A percentile compares a stretch with the other conserved stretches of the same genome.
These are phyloP conservation scores for Lignosus rhinocerotis DNA, from an alignment of 1,284 basidiomycete genomes.

Conservation along the genomic window DNA sequence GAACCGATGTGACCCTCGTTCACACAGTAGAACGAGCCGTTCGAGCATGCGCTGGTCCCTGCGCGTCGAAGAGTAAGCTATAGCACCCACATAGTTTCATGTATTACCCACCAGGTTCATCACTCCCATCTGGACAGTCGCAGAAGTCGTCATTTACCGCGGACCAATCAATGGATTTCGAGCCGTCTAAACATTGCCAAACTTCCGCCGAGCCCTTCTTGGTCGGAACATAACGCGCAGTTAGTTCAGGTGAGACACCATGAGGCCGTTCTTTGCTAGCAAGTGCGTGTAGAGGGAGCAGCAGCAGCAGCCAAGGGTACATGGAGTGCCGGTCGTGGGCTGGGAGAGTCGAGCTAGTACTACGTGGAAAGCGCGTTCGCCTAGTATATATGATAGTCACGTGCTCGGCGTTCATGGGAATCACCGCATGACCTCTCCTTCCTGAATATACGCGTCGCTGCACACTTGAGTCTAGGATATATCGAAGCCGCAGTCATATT, in stretches of 20 bases:
- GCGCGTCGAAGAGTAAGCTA: neutral
- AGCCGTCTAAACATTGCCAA: conserved; percentile 77
- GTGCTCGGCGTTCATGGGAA: conserved; percentile 8
- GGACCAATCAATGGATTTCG: conserved; percentile 69
- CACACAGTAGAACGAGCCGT: conserved; percentile 81
- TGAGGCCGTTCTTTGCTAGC: conserved; percentile 27
- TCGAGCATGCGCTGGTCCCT: conserved; percentile 88
- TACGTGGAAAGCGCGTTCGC: conserved; percentile 24
- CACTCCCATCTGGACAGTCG: conserved; percentile 91
- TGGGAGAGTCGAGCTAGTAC: conserved; percentile 1
- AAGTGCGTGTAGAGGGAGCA: conserved; percentile 28
- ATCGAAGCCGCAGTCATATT: no score
- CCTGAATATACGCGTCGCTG: neutral
- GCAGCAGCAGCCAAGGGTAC: conserved; percentile 31
- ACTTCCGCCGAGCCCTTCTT: conserved; percentile 36
- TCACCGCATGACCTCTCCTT: neutral
- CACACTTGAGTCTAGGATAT: no score
- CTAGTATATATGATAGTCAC: conserved; percentile 14
- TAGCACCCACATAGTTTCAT: no score
- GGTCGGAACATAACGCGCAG: conserved; percentile 29
- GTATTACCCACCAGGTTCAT: conserved; percentile 75
- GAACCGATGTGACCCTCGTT: conserved; percentile 90
- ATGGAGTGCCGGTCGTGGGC: conserved; percentile 22
- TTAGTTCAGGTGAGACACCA: conserved; percentile 33
- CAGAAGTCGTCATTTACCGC: conserved; percentile 95